Conservation (phyloP, 352 stramenopile genomes). For the Pythium phragmitis region DNA sequence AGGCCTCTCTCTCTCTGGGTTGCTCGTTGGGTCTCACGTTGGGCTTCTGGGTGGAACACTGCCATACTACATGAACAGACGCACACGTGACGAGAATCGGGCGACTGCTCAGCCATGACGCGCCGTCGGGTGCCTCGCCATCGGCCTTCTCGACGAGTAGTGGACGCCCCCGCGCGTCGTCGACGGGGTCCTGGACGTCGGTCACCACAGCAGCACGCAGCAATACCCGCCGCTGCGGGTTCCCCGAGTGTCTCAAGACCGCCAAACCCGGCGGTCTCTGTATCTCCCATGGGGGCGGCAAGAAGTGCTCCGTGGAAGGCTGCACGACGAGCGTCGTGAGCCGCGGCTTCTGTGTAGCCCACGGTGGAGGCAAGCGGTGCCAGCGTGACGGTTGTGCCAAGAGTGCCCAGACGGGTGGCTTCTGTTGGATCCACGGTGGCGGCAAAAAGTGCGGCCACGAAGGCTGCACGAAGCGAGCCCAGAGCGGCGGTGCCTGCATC, state of each 20-base stretch:
- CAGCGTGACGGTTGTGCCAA: conserved; percentile 47
- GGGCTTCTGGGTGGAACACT: background rate
- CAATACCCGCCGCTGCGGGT: conserved; percentile 34
- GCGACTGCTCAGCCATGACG: too few species aligned
- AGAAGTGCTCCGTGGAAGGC: conserved; percentile 48
- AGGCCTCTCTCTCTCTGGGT: too few species aligned
- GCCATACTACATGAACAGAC: conserved; percentile 6
- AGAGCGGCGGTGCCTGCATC: conserved; percentile 47
- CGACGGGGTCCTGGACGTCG: background rate
- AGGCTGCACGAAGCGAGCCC: conserved; percentile 41
- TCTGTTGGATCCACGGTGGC: conserved; percentile 55
- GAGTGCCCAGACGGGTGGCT: conserved; percentile 50
- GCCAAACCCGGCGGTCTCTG: conserved; percentile 52
- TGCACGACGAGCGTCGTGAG: conserved; percentile 58
- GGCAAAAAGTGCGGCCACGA: conserved; percentile 43
- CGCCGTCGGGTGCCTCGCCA: too few species aligned
- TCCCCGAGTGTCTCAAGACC: conserved; percentile 47
- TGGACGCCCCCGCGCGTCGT: background rate
- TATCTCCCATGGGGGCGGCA: conserved; percentile 55
- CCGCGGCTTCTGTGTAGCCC: conserved; percentile 56
- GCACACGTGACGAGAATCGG: conserved; percentile 8
- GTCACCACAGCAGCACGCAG: background rate
- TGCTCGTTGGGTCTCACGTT: too few species aligned
- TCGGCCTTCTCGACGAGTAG: background rate
- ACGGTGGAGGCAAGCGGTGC: conserved; percentile 63